A percentile compares a stretch with the other conserved stretches of the same genome.
These are phyloP conservation scores for Adansonia grandidieri DNA, from an alignment of 441 rosid genomes.

Conservation along the genomic window DNA sequence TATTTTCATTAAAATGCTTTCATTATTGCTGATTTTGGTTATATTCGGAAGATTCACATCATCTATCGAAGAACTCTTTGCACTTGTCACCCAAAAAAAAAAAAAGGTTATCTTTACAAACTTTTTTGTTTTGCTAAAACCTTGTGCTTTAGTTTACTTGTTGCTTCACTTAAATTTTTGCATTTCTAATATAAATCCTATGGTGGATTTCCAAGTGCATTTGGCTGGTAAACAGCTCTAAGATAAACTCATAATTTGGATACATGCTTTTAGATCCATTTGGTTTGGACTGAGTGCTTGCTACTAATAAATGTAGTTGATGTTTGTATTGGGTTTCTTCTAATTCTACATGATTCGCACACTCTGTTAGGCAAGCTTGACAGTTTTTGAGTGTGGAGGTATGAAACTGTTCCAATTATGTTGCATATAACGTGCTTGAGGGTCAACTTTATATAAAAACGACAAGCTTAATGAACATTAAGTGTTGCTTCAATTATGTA, in stretches of 20 bases:
- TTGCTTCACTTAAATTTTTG: slow-evolving; percentile 10
- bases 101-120: background rate
- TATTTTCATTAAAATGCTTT: background rate
- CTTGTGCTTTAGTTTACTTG: background rate
- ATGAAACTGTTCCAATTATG: slow-evolving; percentile 5
- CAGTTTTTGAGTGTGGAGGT: background rate
- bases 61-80: background rate
- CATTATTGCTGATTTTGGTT: background rate
- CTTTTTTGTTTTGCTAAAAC: background rate
- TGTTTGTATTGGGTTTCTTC: background rate
- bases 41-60: background rate
- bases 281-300: background rate
- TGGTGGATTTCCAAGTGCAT: background rate
- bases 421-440: slow-evolving; percentile 1
- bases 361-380: background rate
- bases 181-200: slow-evolving; percentile 10
- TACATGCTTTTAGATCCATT: background rate
- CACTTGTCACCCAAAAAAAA: background rate
- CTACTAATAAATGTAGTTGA: no score
- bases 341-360: background rate
- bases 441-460: background rate
- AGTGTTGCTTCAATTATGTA: background rate
- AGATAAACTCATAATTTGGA: background rate
- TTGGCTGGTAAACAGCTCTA: background rate
- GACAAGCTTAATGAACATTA: background rate